These are phyloP conservation scores for Vicia sativa DNA, from an alignment of 306 rosid genomes.

Conservation along the genomic window DNA sequence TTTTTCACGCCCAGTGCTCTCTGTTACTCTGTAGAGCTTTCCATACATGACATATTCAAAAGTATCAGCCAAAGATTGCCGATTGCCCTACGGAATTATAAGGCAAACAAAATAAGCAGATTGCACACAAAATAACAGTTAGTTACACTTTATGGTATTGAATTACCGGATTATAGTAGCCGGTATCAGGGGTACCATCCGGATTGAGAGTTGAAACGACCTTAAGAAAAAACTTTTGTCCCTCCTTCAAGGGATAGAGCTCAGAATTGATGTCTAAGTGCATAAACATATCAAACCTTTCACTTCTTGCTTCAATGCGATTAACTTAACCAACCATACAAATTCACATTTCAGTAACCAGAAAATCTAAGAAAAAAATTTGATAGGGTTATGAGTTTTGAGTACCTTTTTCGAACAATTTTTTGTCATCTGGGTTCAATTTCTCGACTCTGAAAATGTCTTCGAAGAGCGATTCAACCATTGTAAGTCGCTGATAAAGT, in stretches of 20 bases:
- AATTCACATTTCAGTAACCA: background rate
- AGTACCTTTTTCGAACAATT: slow-evolving; percentile 67
- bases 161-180: slow-evolving; percentile 75
- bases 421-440: slow-evolving; percentile 45
- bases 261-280: slow-evolving; percentile 88
- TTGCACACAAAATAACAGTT: too few species aligned
- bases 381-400: background rate
- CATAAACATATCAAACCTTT: slow-evolving; percentile 97
- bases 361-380: too few species aligned
- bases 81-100: slow-evolving; percentile 48
- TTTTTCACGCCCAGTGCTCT: slow-evolving; percentile 72
- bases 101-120: background rate
- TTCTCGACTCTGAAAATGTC: slow-evolving; percentile 75
- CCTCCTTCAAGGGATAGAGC: slow-evolving; percentile 72
- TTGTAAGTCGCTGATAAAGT: slow-evolving; percentile 20
- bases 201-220: slow-evolving; percentile 75
- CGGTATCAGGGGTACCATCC: slow-evolving; percentile 93
- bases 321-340: slow-evolving; percentile 51
- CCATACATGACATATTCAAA: slow-evolving; percentile 95
- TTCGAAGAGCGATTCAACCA: slow-evolving; percentile 86
- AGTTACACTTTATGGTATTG: too few species aligned
- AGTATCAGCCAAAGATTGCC: slow-evolving; percentile 79
- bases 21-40: slow-evolving; percentile 77
- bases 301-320: slow-evolving; percentile 89
- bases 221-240: slow-evolving; percentile 79